phyloP scores from a whole-genome alignment of 192 early-diverging fungal genomes.

The Phlyctochytrium planicorne region DNA sequence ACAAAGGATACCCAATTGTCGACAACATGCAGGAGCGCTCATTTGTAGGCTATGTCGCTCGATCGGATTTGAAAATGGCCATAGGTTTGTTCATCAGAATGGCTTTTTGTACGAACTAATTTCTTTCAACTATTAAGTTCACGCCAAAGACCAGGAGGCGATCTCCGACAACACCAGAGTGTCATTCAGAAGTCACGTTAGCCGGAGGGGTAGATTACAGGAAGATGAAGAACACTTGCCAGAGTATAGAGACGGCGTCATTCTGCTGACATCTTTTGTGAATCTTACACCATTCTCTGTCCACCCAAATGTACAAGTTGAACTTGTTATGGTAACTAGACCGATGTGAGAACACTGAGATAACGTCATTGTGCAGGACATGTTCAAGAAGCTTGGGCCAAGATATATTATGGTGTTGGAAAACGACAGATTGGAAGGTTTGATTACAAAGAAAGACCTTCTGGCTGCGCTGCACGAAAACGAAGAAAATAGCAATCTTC shows the following conservation, averaged over 20 bases:
- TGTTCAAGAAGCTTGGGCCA: slow-evolving; percentile 56
- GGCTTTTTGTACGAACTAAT: no score
- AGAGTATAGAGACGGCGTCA: no score
- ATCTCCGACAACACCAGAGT: no score
- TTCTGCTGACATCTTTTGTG: slow-evolving; percentile 20
- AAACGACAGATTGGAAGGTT: slow-evolving; percentile 34
- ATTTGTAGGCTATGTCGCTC: slow-evolving; percentile 12
- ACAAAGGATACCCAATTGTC: slow-evolving; percentile 18
- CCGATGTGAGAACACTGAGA: neutral
- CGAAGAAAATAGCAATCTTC: slow-evolving; percentile 3
- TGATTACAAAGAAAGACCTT: slow-evolving; percentile 52
- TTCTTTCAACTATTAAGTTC: no score
- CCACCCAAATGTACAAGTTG: slow-evolving; percentile 43
- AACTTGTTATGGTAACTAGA: slow-evolving; percentile 37
- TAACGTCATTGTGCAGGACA: slow-evolving; percentile 25
- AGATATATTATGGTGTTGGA: slow-evolving; percentile 41
- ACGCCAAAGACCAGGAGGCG: no score
- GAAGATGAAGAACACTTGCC: no score
- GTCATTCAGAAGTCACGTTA: no score
- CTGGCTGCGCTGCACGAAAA: slow-evolving; percentile 31
- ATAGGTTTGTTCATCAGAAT: neutral
- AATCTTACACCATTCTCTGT: slow-evolving; percentile 44
- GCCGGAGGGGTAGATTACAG: no score
- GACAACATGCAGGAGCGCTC: neutral
- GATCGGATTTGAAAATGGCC: slow-evolving; percentile 2